Percentiles rank a stretch among this genome's conserved stretches.
phyloP scores from a whole-genome alignment of 2,329 filamentous ascomycete species.

The Dryadomyces quercus-mongolicae region DNA sequence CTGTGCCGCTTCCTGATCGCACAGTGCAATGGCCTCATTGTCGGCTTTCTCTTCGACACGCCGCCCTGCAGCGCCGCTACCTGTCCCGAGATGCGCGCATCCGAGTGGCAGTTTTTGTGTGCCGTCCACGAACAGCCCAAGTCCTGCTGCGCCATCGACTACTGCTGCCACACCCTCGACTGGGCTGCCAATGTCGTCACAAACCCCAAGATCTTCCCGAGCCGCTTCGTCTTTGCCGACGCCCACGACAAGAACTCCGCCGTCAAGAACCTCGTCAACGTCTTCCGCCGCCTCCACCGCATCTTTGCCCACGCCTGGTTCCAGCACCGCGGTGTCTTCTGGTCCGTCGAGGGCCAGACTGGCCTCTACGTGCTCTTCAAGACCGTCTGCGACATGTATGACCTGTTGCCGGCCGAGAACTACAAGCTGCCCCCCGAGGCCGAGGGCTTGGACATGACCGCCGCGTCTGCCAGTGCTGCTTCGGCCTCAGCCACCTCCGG shows the following conservation, averaged over 20 bases:
- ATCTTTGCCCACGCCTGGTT: conserved; percentile 99
- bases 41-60: conserved; percentile 82
- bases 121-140: conserved; percentile 95
- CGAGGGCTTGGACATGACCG: conserved; percentile 57
- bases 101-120: conserved; percentile 98
- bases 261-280: conserved; percentile 79
- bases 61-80: conserved; percentile 81
- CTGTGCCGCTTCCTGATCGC: conserved; percentile 91
- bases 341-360: conserved; percentile 82
- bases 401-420: conserved; percentile 81
- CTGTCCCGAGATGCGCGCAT: conserved; percentile 96
- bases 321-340: conserved; percentile 89
- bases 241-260: conserved; percentile 50
- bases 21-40: conserved; percentile 84
- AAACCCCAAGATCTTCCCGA: conserved; percentile 90
- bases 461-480: too few relatives aligned
- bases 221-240: conserved; percentile 52
- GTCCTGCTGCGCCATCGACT: conserved; percentile 95
- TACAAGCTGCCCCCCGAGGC: conserved; percentile 92
- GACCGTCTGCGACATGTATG: conserved; percentile 86
- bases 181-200: conserved; percentile 94
- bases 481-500: background rate
- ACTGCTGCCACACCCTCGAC: conserved; percentile 96
- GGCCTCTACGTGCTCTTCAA: conserved; percentile 96
- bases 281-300: conserved; percentile 85